Evolutionary conservation across 2,329 filamentous ascomycete genomes (phyloP).

Genomic region (Pochonia chlamydosporia): DNA sequence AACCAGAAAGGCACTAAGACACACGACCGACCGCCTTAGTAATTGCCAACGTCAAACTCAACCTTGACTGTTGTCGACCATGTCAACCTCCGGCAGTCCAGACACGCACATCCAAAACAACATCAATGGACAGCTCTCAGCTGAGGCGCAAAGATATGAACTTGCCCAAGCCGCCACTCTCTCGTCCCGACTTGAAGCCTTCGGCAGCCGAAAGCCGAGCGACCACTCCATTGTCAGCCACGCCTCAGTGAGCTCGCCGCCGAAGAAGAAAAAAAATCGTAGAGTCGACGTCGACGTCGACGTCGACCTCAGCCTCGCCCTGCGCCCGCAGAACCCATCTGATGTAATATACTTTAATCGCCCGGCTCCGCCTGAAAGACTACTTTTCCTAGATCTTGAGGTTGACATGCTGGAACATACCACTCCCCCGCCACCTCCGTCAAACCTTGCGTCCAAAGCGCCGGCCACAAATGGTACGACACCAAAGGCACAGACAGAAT

Average conservation of each 20-base stretch:
- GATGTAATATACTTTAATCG: no score
- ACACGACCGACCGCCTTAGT: no score
- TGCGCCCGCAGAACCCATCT: no score
- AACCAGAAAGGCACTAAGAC: no score
- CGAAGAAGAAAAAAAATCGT: no score
- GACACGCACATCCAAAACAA: background rate
- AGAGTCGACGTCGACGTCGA: no score
- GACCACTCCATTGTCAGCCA: conserved; percentile 6
- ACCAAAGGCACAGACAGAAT: conserved; percentile 17
- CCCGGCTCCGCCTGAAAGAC: no score
- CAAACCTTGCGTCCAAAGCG: background rate
- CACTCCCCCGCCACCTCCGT: conserved; percentile 14
- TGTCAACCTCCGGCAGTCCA: background rate
- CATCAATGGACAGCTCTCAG: background rate
- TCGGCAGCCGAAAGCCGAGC: conserved; percentile 4
- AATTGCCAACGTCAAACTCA: no score
- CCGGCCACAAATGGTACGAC: conserved; percentile 11
- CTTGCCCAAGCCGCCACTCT: background rate
- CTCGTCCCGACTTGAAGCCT: conserved; percentile 3
- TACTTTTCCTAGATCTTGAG: background rate
- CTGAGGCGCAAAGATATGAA: background rate
- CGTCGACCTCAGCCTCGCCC: no score
- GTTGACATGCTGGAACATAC: conserved; percentile 9
- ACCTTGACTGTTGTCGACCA: background rate
- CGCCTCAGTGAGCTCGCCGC: conserved; percentile 23